Percentiles rank a stretch among this genome's conserved stretches.
Conservation (phyloP, 2,329 filamentous ascomycete species). For the Huntiella decipiens region DNA sequence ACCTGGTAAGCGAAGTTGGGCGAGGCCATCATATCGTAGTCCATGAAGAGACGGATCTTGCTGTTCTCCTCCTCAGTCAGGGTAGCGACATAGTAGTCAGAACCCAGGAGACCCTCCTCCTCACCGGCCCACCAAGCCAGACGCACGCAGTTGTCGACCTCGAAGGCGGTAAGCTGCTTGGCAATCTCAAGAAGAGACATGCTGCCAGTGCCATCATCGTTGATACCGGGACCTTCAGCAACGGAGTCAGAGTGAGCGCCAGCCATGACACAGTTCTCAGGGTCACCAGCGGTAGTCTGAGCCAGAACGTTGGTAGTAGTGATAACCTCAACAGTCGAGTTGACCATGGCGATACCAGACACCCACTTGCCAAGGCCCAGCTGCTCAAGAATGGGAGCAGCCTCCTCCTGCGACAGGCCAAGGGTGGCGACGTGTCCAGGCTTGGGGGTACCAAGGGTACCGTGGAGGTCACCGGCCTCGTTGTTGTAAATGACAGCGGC, state of each 20-base stretch:
- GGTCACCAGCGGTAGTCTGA: constrained; percentile 39
- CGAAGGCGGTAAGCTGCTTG: constrained; percentile 35
- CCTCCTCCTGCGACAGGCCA: constrained; percentile 42
- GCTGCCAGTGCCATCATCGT: constrained; percentile 56
- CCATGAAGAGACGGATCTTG: constrained; percentile 47
- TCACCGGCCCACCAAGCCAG: constrained; percentile 52
- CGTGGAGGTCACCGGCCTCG: constrained; percentile 39
- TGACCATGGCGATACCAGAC: constrained; percentile 38
- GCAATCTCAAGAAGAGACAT: constrained; percentile 43
- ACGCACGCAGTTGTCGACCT: constrained; percentile 44
- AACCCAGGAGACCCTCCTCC: constrained; percentile 47
- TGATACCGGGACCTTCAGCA: constrained; percentile 49
- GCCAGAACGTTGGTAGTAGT: constrained; percentile 42
- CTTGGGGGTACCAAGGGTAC: constrained; percentile 46
- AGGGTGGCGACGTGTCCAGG: constrained; percentile 48
- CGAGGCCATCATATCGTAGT: constrained; percentile 52
- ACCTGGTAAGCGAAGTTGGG: constrained; percentile 49
- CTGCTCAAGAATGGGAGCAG: constrained; percentile 32
- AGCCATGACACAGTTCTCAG: constrained; percentile 45
- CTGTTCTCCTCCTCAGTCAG: constrained; percentile 38
- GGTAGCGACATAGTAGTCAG: constrained; percentile 37
- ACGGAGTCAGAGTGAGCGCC: constrained; percentile 47
- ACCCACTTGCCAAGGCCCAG: constrained; percentile 32
- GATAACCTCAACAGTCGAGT: constrained; percentile 35
- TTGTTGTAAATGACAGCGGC: constrained; percentile 62